Conservation (phyloP, 2,329 filamentous ascomycete species). For the Juglanconis oblonga region DNA sequence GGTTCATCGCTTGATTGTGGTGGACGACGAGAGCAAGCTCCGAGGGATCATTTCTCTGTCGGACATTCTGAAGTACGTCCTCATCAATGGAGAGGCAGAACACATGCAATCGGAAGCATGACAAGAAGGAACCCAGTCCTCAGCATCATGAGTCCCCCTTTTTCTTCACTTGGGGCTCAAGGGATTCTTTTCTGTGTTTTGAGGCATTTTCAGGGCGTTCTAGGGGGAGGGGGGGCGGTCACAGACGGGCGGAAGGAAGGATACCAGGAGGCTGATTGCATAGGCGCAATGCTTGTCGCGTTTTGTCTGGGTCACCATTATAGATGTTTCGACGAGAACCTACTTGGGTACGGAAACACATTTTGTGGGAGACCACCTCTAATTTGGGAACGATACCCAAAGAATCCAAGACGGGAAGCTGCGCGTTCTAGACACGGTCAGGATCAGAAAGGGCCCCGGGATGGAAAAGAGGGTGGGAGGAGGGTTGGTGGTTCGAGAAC, state of each 20-base stretch:
- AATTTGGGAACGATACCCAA: constrained; percentile 6
- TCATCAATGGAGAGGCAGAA: constrained; percentile 73
- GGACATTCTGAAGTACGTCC: constrained; percentile 92
- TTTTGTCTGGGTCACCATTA: constrained; percentile 6
- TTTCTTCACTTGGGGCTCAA: constrained; percentile 1
- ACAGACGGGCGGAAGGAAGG: constrained; percentile 9
- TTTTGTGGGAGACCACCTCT: constrained; percentile 4
- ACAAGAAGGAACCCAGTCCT: constrained; percentile 7
- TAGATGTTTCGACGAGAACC: constrained; percentile 4
- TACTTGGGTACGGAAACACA: not conserved
- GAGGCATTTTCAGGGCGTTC: constrained; percentile 20
- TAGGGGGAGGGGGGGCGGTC: not conserved
- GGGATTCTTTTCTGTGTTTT: constrained; percentile 14
- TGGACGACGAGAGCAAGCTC: constrained; percentile 84
- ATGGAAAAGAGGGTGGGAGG: not conserved
- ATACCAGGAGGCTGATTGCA: constrained; percentile 15
- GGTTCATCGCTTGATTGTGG: constrained; percentile 88
- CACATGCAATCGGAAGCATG: constrained; percentile 27
- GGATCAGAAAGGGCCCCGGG: too few species aligned
- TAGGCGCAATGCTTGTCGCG: constrained; percentile 7
- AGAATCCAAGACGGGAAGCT: not conserved
- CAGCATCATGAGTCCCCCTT: constrained; percentile 1
- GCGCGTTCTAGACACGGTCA: constrained; percentile 11
- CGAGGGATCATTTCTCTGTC: constrained; percentile 90
- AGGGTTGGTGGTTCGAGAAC: not conserved